Evolutionary conservation across 108 stramenopile genomes (phyloP), one percentile per base, ranked within the genome.

Genomic region (Nitzschia inconspicua): DNA sequence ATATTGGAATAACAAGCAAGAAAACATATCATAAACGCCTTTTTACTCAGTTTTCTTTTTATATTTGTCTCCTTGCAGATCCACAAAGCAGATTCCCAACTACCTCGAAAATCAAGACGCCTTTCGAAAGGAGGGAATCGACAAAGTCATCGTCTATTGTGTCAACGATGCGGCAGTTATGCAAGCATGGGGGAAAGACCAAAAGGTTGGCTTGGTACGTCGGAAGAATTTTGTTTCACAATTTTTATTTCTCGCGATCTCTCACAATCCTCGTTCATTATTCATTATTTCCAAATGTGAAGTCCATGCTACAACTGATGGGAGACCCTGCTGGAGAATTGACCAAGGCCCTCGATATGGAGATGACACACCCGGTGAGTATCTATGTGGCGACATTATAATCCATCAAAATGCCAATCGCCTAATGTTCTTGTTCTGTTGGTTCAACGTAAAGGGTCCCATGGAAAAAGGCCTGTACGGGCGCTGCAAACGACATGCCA

Each of bases 71-170:
- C n/a, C n/a, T n/a, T n/a, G n/a, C n/a, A 37, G 82, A 84, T 82
- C 80, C 75, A 74, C 83, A 66, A 80, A 68, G 61, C 89, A 90
- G 72, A 72, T 90, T 60, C 89, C 89, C 9, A 64, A 63, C 63
- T 90, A 86, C 63, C 72, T 86, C 34, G 83, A 72, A 80, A 71
- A 85, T 43, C 83, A 86, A 69, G 83, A 84, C 68, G 84, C 74
- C 43, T 71, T 78, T 59, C 57, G 65, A 60, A 51, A 66, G 37
- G 65, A 53, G n/a, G 80, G 80, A 43, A 65, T 84, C 48, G 55
- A 80, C 14, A 73, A 65, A 32, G 85, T 90, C 29, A 68, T 86
- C 47, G 82, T 90, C 41, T 75, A 83, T 63, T 82, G 83, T 67
- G 89, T 86, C 55, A 84, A 83, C 60, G 82, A 82, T 66, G 72